Base-by-base conservation (phyloP, 208 protist genomes). In the Strigomonas culicis region DNA sequence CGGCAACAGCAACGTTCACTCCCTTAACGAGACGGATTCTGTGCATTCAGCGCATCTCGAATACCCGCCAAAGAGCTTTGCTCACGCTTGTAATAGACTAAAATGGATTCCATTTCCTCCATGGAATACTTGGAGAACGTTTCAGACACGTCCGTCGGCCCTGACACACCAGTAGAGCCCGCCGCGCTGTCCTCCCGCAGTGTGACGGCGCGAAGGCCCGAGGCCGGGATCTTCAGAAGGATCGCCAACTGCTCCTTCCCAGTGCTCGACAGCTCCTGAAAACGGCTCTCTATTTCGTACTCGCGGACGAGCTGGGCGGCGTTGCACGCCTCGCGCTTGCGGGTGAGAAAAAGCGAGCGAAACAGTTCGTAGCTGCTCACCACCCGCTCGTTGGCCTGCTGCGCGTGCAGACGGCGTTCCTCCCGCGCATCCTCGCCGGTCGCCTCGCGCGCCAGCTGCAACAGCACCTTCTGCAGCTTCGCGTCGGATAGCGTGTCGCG, bases 301-400 rank as follows among this genome's bases (percentile, higher is more conserved):
- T 68, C 72, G 4, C 65, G 51, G 13, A 95, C 32, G 24, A 93
- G 60, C 28, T 72, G n/a, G 22, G 28, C 32, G 2, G 82, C 72
- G 34, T 74, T 77, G 22, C 74, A 43, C 61, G 82, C 19, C 28
- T 53, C n/a, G 27, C 67, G 31, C 62, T 75, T 69, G 21, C 63
- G 84, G 22, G 49, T 61, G 15, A 81, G 80, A 32, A 86, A 84
- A 0, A 93, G 49, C 10, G 78, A 70, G 32, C 86, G 79, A 7
- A 94, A 58, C 56, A 89, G 82, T 64, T 90, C 84, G 62, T 91
- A 96, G 24, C 75, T 83, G 27, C 59, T 71, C 19, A 92, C 55
- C 24, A 92, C 32, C 2, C 79, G 77, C 63, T 96, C 90, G n/a
- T 64, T 61, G 41, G 77, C 65, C 71, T 90, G 87, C 41, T 60